A percentile compares a stretch with the other conserved stretches of the same genome.
Conservation (phyloP, 805 yeast genomes). For the Brettanomyces custersianus region DNA sequence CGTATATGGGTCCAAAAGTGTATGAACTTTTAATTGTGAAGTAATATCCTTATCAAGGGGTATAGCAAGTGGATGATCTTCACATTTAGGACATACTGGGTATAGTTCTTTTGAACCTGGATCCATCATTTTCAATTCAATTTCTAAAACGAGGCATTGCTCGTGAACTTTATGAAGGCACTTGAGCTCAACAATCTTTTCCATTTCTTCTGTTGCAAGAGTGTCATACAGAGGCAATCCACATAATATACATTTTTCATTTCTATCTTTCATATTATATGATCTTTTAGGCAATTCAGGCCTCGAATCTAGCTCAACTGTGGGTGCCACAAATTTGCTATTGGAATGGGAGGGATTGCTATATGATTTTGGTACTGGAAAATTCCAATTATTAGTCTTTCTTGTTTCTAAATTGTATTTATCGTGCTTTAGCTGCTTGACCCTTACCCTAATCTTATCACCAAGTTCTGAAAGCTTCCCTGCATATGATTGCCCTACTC, state of each 20-base stretch:
- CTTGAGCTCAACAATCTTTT: constrained; percentile 34
- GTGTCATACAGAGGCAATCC: constrained; percentile 39
- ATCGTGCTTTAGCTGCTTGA: no score
- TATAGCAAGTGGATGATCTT: constrained; percentile 9
- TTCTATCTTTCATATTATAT: neutral
- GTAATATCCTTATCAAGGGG: constrained; percentile 14
- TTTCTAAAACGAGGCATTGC: constrained; percentile 40
- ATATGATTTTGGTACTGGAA: no score
- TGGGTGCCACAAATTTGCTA: no score
- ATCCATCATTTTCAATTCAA: constrained; percentile 17
- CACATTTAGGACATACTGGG: constrained; percentile 21
- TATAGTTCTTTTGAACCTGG: constrained; percentile 2
- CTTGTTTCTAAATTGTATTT: no score
- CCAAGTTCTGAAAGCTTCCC: no score
- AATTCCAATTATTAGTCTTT: no score
- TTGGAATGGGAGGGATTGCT: no score
- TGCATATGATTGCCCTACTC: no score
- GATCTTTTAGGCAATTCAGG: neutral
- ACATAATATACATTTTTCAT: constrained; percentile 30
- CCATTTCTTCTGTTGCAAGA: constrained; percentile 30
- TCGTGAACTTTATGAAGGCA: constrained; percentile 55
- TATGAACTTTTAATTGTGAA: constrained; percentile 13
- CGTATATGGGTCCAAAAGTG: constrained; percentile 4
- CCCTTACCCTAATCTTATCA: no score
- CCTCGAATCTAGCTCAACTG: no score